Percentiles rank a stretch among this genome's conserved stretches.
These are phyloP conservation scores for Globisporangium solare DNA, from an alignment of 352 stramenopile species.

Conservation along the genomic window DNA sequence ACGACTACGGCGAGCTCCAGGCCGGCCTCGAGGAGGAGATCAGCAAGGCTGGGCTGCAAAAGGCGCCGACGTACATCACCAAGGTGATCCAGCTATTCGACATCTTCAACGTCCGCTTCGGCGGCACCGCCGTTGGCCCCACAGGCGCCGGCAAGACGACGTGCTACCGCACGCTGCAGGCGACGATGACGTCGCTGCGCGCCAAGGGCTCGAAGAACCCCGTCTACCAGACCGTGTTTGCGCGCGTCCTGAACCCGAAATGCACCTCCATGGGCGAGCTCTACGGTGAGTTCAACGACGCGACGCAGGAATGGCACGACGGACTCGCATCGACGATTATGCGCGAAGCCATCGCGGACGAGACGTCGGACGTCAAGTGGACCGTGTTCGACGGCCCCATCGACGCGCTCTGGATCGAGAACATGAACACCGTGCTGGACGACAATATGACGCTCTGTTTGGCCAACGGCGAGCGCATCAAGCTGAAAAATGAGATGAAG, in stretches of 20 bases:
- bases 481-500: conserved; percentile 87
- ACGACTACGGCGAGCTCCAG: conserved; percentile 87
- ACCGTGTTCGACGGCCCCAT: conserved; percentile 93
- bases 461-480: conserved; percentile 92
- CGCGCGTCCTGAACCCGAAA: conserved; percentile 80
- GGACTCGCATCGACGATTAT: conserved; percentile 77
- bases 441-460: conserved; percentile 95
- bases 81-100: conserved; percentile 95
- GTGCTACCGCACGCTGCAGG: conserved; percentile 85
- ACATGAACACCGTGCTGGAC: conserved; percentile 95
- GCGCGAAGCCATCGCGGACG: conserved; percentile 68
- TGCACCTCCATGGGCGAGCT: conserved; percentile 83
- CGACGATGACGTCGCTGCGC: conserved; percentile 81
- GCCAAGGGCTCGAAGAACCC: conserved; percentile 58
- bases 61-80: conserved; percentile 78
- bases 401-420: conserved; percentile 95
- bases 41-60: conserved; percentile 51
- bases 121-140: conserved; percentile 85
- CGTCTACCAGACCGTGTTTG: conserved; percentile 74
- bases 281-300: conserved; percentile 85
- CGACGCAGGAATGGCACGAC: conserved; percentile 89
- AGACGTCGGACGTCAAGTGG: conserved; percentile 73
- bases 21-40: conserved; percentile 56
- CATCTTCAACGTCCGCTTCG: conserved; percentile 93
- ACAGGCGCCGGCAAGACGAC: conserved; percentile 84